Percentiles rank a stretch among this genome's conserved stretches.
Evolutionary conservation across 2,329 filamentous ascomycete genomes (phyloP).

Genomic region (Fusarium beomiforme): DNA sequence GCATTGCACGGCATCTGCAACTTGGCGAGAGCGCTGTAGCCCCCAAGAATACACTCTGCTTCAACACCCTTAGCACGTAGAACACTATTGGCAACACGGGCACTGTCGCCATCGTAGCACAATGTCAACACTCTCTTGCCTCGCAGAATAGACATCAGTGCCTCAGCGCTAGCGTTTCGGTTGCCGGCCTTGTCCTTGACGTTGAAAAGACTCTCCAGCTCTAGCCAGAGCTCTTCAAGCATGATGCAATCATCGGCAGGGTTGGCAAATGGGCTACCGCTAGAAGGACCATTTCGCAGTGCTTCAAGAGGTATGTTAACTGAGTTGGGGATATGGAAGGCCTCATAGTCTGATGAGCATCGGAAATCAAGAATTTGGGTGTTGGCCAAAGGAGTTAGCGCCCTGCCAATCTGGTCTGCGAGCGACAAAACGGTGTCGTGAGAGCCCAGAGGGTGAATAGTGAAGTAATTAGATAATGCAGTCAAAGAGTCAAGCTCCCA

Average conservation of each 20-base stretch:
- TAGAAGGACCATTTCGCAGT: constrained; percentile 42
- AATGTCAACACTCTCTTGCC: constrained; percentile 56
- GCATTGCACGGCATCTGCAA: constrained; percentile 41
- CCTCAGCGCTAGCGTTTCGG: constrained; percentile 42
- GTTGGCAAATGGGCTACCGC: constrained; percentile 48
- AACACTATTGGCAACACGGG: constrained; percentile 64
- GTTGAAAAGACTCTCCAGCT: constrained; percentile 57
- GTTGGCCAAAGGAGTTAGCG: constrained; percentile 40
- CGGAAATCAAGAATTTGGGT: constrained; percentile 57
- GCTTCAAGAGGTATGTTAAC: constrained; percentile 57
- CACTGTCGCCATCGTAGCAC: constrained; percentile 64
- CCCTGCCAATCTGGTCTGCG: constrained; percentile 41
- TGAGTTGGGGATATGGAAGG: constrained; percentile 57
- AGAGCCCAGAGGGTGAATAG: constrained; percentile 38
- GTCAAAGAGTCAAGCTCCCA: constrained; percentile 60
- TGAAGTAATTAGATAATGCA: constrained; percentile 51
- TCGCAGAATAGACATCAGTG: constrained; percentile 44
- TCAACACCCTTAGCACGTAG: constrained; percentile 60
- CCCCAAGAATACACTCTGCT: constrained; percentile 58
- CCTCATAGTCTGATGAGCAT: constrained; percentile 52
- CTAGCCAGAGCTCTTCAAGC: constrained; percentile 59
- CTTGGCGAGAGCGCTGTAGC: constrained; percentile 44
- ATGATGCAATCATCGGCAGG: constrained; percentile 58
- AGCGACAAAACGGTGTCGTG: constrained; percentile 40
- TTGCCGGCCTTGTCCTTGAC: constrained; percentile 43